Conservation (phyloP, 1,139 yeast species). For the Diutina ranongensis region DNA sequence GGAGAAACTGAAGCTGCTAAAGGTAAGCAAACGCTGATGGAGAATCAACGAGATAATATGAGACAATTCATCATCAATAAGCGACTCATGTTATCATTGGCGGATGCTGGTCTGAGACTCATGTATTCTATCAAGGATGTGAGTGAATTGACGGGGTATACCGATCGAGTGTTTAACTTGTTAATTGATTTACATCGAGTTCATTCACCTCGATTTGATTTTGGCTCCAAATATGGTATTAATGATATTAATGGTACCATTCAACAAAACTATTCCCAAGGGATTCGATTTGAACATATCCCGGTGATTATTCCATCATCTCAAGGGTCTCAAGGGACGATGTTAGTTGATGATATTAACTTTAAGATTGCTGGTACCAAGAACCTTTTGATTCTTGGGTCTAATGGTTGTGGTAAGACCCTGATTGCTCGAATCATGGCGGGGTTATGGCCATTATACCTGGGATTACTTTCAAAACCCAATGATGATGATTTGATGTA, state of each 20-base stretch:
- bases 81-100: slow-evolving; percentile 78
- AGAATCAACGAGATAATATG: slow-evolving; percentile 46
- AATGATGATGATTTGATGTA: slow-evolving; percentile 59
- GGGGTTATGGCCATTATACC: slow-evolving; percentile 86
- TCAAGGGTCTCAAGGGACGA: slow-evolving; percentile 42
- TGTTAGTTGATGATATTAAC: slow-evolving; percentile 45
- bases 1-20: slow-evolving; percentile 10
- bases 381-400: slow-evolving; percentile 70
- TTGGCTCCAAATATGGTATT: slow-evolving; percentile 43
- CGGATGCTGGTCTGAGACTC: slow-evolving; percentile 93
- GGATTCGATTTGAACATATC: slow-evolving; percentile 71
- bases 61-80: slow-evolving; percentile 85
- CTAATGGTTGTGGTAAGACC: slow-evolving; percentile 87
- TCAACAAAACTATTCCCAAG: slow-evolving; percentile 60
- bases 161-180: slow-evolving; percentile 73
- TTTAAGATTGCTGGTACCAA: slow-evolving; percentile 58
- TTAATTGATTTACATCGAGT: slow-evolving; percentile 71
- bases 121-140: slow-evolving; percentile 93
- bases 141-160: slow-evolving; percentile 84
- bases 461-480: slow-evolving; percentile 76
- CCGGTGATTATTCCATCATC: slow-evolving; percentile 71
- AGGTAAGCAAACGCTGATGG: slow-evolving; percentile 14
- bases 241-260: slow-evolving; percentile 67
- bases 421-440: slow-evolving; percentile 77
- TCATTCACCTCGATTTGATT: slow-evolving; percentile 59